phyloP scores from a whole-genome alignment of 176 grass and related monocot species.

The Aegilops longissima region DNA sequence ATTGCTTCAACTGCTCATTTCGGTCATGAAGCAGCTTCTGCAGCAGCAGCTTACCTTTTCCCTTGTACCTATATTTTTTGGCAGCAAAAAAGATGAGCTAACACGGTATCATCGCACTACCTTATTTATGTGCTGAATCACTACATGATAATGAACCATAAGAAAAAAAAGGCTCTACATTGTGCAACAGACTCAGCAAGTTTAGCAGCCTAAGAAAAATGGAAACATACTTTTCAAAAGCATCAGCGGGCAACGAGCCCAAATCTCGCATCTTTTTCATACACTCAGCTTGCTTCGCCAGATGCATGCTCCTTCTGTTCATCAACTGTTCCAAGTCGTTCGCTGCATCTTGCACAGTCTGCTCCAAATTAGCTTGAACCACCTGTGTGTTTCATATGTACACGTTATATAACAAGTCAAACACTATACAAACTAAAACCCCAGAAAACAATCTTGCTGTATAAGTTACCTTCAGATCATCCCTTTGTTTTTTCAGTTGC shows the following conservation, averaged over 20 bases:
- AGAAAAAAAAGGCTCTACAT: neutral
- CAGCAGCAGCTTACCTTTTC: slow-evolving; percentile 80
- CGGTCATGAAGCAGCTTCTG: slow-evolving; percentile 81
- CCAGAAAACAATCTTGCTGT: neutral
- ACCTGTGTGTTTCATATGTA: slow-evolving; percentile 43
- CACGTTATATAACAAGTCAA: slow-evolving; percentile 10
- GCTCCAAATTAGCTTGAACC: slow-evolving; percentile 66
- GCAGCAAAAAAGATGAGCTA: slow-evolving; percentile 10
- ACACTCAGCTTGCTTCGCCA: slow-evolving; percentile 84
- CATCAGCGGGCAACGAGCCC: slow-evolving; percentile 81
- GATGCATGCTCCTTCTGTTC: slow-evolving; percentile 63
- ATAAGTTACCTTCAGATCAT: slow-evolving; percentile 64
- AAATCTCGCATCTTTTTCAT: slow-evolving; percentile 91
- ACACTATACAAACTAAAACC: neutral
- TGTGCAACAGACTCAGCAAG: neutral
- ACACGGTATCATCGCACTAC: neutral
- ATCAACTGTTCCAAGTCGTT: slow-evolving; percentile 83
- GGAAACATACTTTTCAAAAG: slow-evolving; percentile 78
- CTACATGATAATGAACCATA: neutral
- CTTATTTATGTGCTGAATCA: neutral
- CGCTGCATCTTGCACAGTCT: slow-evolving; percentile 66
- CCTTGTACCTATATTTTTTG: slow-evolving; percentile 59
- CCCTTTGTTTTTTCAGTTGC: slow-evolving; percentile 58
- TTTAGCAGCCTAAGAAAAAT: neutral
- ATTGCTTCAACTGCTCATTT: slow-evolving; percentile 81